Evolutionary conservation across 2,329 filamentous ascomycete species (phyloP), one percentile per base, ranked within the genome.

Genomic region (Fusarium tuaranense): DNA sequence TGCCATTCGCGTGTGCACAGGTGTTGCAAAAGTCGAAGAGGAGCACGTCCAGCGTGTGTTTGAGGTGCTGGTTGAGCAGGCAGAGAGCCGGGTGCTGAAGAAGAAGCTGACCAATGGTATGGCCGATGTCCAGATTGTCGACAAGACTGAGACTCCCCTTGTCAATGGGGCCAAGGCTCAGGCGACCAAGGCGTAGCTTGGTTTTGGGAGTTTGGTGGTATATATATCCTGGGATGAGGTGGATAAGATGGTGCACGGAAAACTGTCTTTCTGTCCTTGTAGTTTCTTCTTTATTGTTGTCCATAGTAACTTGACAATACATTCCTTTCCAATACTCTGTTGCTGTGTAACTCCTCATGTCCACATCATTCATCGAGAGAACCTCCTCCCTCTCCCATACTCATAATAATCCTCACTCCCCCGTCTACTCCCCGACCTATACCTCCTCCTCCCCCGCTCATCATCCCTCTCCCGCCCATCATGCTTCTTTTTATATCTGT

Each of bases 1-100:
- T 82, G 92, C 93, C 2, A 97, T 98, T 70, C 88, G 96, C 0
- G 90, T 98, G 41, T 92, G 96, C 25, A 95, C 94, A 67, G 92
- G 90, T 1, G 82, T 80, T n/a, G 94, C 93, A 76, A 85, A 89
- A 27, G 86, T 90, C 46, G 90, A 92, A 0, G 92, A 96, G 81
- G 92, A 94, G 83, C 93, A 94, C 81, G 84, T 98, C 5, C 86
- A 90, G 70, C 87, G 87, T 71, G 91, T 95, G 1, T 97, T 97
- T 85, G 90, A 93, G 16, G 88, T 94, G 65, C 81, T 98, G 41
- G 90, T 95, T 2, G 83, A 87, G 72, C 87, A 87, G 18, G 89
- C 92, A 0, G 87, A 88, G 78, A 84, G 90, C 16, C 63, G 75
- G 39, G 67, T 78, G 55, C 67, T 59, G 10, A 68, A 68, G 39